Conservation (phyloP, 176 grass and related monocot genomes). For the Chrysopogon serrulatus region DNA sequence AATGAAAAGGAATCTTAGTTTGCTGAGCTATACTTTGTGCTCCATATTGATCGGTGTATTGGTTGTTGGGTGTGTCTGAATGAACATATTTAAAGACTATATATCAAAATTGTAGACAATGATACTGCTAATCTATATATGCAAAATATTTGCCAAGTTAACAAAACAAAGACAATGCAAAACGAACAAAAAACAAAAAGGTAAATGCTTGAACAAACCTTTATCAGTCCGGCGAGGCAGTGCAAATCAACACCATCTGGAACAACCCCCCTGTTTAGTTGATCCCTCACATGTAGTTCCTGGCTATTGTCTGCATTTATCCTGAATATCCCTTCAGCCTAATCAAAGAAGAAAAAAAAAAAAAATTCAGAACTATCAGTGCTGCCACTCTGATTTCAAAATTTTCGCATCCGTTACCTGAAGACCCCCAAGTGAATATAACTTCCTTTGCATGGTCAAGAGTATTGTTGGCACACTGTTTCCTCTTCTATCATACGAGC, state of each 20-base stretch:
- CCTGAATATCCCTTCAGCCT: slow-evolving; percentile 98
- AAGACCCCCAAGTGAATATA: slow-evolving; percentile 77
- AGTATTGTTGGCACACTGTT: slow-evolving; percentile 93
- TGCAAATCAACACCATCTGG: slow-evolving; percentile 83
- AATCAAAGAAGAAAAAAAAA: slow-evolving; percentile 16
- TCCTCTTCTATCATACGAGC: slow-evolving; percentile 84
- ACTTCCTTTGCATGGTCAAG: slow-evolving; percentile 77
- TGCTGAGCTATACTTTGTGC: background rate
- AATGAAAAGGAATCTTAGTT: background rate
- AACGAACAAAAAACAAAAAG: background rate
- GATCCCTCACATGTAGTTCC: slow-evolving; percentile 76
- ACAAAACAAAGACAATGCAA: background rate
- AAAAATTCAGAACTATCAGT: slow-evolving; percentile 10
- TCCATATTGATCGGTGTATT: background rate
- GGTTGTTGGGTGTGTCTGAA: background rate
- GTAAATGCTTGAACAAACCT: slow-evolving; percentile 39
- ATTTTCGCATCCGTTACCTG: slow-evolving; percentile 44
- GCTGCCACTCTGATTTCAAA: background rate
- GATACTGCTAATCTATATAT: too few relatives aligned
- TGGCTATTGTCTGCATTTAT: slow-evolving; percentile 95
- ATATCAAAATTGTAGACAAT: background rate
- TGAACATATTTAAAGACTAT: background rate
- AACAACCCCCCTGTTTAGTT: slow-evolving; percentile 78
- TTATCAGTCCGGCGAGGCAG: slow-evolving; percentile 80
- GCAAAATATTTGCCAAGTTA: background rate